Conservation (phyloP, 441 rosid species). For the Theobroma grandiflorum region DNA sequence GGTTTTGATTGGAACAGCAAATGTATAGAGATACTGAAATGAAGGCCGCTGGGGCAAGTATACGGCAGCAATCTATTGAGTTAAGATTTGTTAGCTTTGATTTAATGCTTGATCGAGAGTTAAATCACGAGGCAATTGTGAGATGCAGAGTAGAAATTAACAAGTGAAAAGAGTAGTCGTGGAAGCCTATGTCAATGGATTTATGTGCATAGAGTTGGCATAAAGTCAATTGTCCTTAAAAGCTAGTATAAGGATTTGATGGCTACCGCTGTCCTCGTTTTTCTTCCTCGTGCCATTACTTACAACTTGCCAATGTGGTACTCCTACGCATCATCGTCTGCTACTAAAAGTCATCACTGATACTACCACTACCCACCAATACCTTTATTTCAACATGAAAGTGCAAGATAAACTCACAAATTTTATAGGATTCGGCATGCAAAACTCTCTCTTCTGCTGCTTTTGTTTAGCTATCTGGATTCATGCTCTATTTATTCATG, state of each 20-base stretch:
- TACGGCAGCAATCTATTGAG: not conserved
- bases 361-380: not conserved
- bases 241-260: conserved; percentile 32
- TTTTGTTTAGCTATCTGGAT: not conserved
- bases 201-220: conserved; percentile 28
- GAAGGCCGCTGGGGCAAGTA: not conserved
- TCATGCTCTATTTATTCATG: not conserved
- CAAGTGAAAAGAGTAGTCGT: not conserved
- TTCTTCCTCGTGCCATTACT: conserved; percentile 26
- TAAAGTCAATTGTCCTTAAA: conserved; percentile 31
- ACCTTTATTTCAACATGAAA: not conserved
- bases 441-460: not conserved
- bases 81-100: not conserved
- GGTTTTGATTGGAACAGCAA: conserved; percentile 6
- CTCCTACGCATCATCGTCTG: conserved; percentile 32
- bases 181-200: conserved; percentile 9
- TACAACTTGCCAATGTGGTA: conserved; percentile 35
- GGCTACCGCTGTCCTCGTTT: conserved; percentile 26
- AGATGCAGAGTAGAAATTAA: not conserved
- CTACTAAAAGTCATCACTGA: conserved; percentile 17
- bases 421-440: not conserved
- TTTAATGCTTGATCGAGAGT: not conserved
- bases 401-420: not conserved
- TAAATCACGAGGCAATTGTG: conserved; percentile 31
- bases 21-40: too few species aligned